These are phyloP conservation scores for Barnettozyma wickerhamii DNA, from an alignment of 805 yeast species.

Conservation along the genomic window DNA sequence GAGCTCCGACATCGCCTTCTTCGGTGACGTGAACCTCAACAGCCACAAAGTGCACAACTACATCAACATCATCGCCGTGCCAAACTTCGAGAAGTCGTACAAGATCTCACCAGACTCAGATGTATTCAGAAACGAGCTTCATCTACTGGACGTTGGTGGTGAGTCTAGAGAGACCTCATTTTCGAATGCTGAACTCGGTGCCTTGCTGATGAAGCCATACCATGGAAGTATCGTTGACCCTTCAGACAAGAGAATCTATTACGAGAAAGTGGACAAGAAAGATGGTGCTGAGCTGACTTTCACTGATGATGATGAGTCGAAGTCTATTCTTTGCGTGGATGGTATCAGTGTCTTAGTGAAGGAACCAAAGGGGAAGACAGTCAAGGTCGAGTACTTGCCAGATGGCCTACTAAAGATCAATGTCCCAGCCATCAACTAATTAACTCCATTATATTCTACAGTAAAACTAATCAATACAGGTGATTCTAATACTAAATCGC, in stretches of 20 bases:
- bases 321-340: conserved; percentile 20
- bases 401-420: conserved; percentile 4
- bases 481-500: no score
- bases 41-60: conserved; percentile 13
- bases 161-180: not conserved
- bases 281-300: conserved; percentile 5
- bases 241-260: conserved; percentile 7
- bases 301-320: conserved; percentile 13
- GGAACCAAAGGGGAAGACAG: conserved; percentile 19
- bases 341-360: conserved; percentile 16
- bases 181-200: conserved; percentile 9
- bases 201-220: conserved; percentile 18
- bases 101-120: conserved; percentile 23
- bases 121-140: conserved; percentile 12
- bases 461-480: no score
- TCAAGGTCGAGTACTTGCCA: conserved; percentile 8
- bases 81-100: conserved; percentile 20
- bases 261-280: conserved; percentile 6
- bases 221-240: conserved; percentile 14
- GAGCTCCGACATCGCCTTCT: conserved; percentile 26
- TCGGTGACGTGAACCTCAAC: not conserved
- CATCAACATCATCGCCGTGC: conserved; percentile 14
- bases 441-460: no score
- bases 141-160: conserved; percentile 16
- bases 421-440: not conserved